Evolutionary conservation across 148 eudicot species (phyloP).

Genomic region (Chenopodium formosanum): DNA sequence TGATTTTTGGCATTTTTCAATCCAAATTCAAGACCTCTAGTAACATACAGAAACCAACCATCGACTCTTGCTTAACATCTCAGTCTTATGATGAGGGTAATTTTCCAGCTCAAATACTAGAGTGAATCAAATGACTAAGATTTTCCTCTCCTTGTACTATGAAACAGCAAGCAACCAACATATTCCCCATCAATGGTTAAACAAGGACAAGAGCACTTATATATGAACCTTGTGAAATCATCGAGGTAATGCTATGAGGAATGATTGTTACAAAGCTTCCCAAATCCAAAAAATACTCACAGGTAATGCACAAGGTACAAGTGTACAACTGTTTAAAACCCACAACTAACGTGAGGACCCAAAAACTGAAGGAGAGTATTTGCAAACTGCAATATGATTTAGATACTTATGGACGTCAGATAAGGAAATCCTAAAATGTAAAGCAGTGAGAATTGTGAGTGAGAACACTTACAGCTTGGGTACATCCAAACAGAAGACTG

Average conservation of each 20-base stretch:
- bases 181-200: background rate
- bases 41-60: background rate
- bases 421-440: background rate
- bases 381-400: background rate
- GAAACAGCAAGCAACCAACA: background rate
- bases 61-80: background rate
- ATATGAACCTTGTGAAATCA: background rate
- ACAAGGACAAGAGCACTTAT: background rate
- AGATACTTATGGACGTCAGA: background rate
- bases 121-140: background rate
- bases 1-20: background rate
- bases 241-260: background rate
- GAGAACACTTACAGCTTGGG: slow-evolving; percentile 75
- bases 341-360: background rate
- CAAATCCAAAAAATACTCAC: background rate
- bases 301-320: background rate
- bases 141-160: background rate
- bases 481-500: slow-evolving; percentile 82
- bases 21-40: background rate
- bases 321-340: background rate
- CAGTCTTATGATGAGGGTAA: background rate
- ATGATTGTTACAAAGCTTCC: background rate
- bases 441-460: slow-evolving; percentile 3
- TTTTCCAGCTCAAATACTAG: background rate
- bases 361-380: background rate